These are phyloP conservation scores for Gastrolobium villosum DNA, from an alignment of 306 rosid genomes.

Conservation along the genomic window DNA sequence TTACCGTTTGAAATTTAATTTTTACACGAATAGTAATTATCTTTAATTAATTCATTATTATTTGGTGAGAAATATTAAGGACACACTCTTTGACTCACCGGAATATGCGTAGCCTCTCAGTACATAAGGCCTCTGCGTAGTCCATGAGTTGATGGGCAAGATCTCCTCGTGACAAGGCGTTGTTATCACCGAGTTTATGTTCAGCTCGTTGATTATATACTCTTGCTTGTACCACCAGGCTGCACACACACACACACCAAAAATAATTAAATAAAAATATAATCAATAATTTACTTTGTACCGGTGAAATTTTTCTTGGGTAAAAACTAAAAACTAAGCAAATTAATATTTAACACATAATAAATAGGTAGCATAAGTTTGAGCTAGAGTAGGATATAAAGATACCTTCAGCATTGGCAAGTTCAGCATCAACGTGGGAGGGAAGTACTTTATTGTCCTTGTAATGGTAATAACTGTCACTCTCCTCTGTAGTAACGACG, in stretches of 20 bases:
- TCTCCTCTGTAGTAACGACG: slow-evolving; percentile 67
- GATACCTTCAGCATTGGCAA: slow-evolving; percentile 80
- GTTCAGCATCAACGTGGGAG: slow-evolving; percentile 82
- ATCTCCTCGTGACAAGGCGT: slow-evolving; percentile 89
- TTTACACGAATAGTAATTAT: background rate
- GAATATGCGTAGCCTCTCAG: slow-evolving; percentile 88
- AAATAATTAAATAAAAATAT: too few relatives aligned
- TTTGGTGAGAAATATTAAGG: background rate
- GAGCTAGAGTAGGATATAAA: too few relatives aligned
- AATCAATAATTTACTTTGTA: background rate
- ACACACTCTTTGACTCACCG: slow-evolving; percentile 54
- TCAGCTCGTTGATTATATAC: slow-evolving; percentile 79
- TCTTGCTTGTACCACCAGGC: slow-evolving; percentile 98
- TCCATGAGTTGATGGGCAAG: slow-evolving; percentile 80
- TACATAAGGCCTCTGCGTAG: slow-evolving; percentile 72
- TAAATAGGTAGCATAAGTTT: too few relatives aligned
- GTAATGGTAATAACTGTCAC: slow-evolving; percentile 68
- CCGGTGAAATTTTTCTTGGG: background rate
- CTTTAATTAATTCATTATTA: background rate
- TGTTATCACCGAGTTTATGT: slow-evolving; percentile 87
- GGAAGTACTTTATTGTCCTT: slow-evolving; percentile 87
- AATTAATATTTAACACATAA: too few relatives aligned
- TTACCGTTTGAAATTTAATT: too few relatives aligned
- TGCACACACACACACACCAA: slow-evolving; percentile 33
- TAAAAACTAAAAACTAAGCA: too few relatives aligned